Evolutionary conservation across 2,329 filamentous ascomycete species (phyloP).

Genomic region (Nigrospora osmanthi): DNA sequence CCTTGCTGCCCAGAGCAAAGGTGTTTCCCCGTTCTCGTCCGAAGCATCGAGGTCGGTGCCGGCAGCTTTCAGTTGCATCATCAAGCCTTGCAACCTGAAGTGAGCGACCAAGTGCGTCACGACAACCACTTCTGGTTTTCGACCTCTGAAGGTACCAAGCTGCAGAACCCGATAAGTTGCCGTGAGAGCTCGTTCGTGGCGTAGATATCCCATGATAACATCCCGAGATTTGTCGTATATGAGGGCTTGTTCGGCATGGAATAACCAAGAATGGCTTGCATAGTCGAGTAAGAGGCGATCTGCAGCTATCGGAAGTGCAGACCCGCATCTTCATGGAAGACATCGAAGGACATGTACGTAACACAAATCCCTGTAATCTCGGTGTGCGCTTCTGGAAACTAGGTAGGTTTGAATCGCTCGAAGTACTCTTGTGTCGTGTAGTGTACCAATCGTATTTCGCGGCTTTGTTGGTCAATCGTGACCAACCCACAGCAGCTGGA

Average conservation of each 20-base stretch:
- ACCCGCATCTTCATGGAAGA: no score
- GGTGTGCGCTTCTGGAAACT: constrained; percentile 21
- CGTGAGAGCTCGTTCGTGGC: not conserved
- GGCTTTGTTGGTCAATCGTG: constrained; percentile 27
- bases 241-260: not conserved
- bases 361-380: constrained; percentile 22
- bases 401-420: constrained; percentile 13
- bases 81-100: not conserved
- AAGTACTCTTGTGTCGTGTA: constrained; percentile 39
- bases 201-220: not conserved
- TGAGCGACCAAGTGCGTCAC: not conserved
- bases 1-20: not conserved
- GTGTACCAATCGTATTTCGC: constrained; percentile 29
- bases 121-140: not conserved
- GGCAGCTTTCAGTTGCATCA: not conserved
- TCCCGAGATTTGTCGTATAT: not conserved
- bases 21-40: not conserved
- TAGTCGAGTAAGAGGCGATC: not conserved
- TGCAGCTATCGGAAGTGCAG: no score
- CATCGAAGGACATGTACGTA: constrained; percentile 15
- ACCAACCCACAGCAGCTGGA: constrained; percentile 33
- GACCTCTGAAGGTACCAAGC: not conserved
- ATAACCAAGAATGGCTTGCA: constrained; percentile 3
- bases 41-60: not conserved
- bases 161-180: not conserved